Evolutionary conservation across 2,329 filamentous ascomycete genomes (phyloP).

Genomic region (Penicillium sp.): DNA sequence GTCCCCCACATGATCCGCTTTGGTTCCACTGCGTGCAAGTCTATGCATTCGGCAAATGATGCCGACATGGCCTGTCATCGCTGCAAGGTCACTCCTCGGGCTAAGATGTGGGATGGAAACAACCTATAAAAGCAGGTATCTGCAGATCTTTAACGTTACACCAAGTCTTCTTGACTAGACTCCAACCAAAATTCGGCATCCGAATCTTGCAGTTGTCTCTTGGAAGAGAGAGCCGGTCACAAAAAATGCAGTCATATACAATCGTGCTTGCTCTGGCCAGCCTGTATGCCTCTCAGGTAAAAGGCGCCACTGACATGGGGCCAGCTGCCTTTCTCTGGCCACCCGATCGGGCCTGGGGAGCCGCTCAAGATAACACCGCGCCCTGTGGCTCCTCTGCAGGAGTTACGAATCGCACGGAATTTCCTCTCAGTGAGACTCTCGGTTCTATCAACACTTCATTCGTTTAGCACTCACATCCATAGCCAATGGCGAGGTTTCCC

Average conservation of each 20-base stretch:
- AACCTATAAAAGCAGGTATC: neutral
- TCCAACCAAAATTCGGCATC: too few species aligned
- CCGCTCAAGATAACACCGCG: constrained; percentile 56
- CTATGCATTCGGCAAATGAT: neutral
- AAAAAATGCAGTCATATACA: constrained; percentile 3
- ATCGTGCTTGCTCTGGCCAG: constrained; percentile 12
- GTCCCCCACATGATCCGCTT: neutral
- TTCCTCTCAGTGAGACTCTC: constrained; percentile 54
- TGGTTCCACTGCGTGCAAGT: neutral
- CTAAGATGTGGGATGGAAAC: neutral
- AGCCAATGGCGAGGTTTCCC: constrained; percentile 58
- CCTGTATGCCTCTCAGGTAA: neutral
- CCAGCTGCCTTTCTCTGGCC: constrained; percentile 66
- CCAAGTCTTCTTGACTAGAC: neutral
- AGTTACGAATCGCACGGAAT: constrained; percentile 55
- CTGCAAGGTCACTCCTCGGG: neutral
- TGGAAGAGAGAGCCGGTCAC: neutral
- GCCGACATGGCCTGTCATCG: neutral
- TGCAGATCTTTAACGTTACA: neutral
- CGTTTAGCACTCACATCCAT: neutral
- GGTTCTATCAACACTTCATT: neutral
- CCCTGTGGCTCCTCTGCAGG: constrained; percentile 59
- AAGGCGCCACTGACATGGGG: constrained; percentile 47
- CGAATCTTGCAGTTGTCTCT: too few species aligned
- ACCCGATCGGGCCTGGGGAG: constrained; percentile 58